Percentiles rank a stretch among this genome's conserved stretches.
phyloP scores from a whole-genome alignment of 108 stramenopile genomes.

The Cyclotella sp. region DNA sequence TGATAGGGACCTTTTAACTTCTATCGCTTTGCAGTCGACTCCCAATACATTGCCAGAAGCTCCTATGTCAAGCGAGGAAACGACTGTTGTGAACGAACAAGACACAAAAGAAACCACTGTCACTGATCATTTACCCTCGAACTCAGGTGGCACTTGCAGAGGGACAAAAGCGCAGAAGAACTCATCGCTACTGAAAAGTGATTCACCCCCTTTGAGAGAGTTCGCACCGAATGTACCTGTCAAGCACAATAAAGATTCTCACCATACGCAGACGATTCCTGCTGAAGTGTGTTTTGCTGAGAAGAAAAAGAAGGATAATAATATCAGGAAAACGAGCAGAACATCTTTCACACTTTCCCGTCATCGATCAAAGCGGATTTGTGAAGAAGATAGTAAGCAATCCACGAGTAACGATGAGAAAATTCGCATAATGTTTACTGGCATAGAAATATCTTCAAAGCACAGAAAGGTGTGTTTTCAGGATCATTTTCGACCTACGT shows the following conservation, averaged over 20 bases:
- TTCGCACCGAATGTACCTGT: too few relatives aligned
- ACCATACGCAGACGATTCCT: too few relatives aligned
- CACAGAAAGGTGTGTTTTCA: slow-evolving; percentile 15
- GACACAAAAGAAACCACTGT: slow-evolving; percentile 7
- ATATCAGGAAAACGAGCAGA: too few relatives aligned
- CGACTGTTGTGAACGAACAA: slow-evolving; percentile 35
- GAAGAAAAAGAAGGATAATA: too few relatives aligned
- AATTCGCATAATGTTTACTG: slow-evolving; percentile 49
- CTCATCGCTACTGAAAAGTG: too few relatives aligned
- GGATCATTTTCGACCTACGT: not conserved
- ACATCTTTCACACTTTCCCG: not conserved
- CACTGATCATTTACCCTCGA: not conserved
- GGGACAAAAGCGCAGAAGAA: too few relatives aligned
- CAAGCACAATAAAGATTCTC: too few relatives aligned
- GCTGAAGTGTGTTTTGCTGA: too few relatives aligned
- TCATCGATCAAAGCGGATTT: not conserved
- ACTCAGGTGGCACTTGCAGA: not conserved
- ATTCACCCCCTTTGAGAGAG: too few relatives aligned
- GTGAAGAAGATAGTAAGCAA: not conserved
- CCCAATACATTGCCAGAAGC: slow-evolving; percentile 30
- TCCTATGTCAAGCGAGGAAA: slow-evolving; percentile 30
- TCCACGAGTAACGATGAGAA: not conserved
- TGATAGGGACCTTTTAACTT: slow-evolving; percentile 25
- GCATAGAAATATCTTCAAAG: slow-evolving; percentile 25
- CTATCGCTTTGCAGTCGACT: slow-evolving; percentile 26